Evolutionary conservation across 352 stramenopile genomes (phyloP), one percentile per base, ranked within the genome.

Genomic region (Globisporangium sylvaticum): DNA sequence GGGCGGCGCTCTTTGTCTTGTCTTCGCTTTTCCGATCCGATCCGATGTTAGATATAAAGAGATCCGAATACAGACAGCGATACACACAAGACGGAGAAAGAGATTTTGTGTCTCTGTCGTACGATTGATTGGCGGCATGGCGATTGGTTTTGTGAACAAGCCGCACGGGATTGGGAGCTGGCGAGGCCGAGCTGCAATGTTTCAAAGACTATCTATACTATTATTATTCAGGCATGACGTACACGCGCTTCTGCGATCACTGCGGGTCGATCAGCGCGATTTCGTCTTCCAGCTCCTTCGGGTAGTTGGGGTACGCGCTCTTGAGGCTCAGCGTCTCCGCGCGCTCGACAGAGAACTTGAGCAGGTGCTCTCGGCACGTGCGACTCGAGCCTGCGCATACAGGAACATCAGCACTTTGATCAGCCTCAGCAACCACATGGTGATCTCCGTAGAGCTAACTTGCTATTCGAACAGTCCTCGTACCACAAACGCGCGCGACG

Each of bases 401-500:
- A 59, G 4, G 5, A 65, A 54, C 32, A 42, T 24, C 31, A 48
- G 12, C n/a, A 14, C 20, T 44, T 12, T 37, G 31, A 44, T 18
- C 1, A 44, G 10, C 12, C 2, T 29, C 50, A n/a, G 31, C 39
- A 54, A 37, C 37, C 5, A 18, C 12, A 7, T 20, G 37, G 6
- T 4, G 37, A 8, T 44, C 4, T 44, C 12, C 12, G 20, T 44
- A 7, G 37, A 44, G 12, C 37, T 20, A 44, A 12, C 37, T 44
- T 4, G 37, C 12, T 44, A 44, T 44, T 18, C 37, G 4, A 44
- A 18, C 37, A 44, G 12, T 44, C 37, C 37, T 71, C 83, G 34
- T 74, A 93, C 84, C 84, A 62, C 83, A 93, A 4, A 89, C 80
- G 15, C 83, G 79, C 32, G 75, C 81, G 54, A 93, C 80, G 61